Conservation (phyloP, 139 green algal genomes). For the Tetraselmis chui region DNA sequence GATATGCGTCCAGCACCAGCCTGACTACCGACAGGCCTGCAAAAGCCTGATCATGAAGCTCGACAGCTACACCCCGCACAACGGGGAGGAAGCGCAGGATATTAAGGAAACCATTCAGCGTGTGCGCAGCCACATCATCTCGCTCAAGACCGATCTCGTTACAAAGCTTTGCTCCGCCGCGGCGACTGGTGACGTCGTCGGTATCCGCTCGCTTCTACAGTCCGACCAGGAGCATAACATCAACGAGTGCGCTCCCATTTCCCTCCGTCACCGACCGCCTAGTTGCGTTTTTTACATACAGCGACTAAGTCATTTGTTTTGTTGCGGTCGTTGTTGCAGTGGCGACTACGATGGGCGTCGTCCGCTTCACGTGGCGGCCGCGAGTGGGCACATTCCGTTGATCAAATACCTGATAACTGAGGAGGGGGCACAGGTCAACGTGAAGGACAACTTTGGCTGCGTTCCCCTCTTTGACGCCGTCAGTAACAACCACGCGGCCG, state of each 20-base stretch:
- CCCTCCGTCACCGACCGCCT: no score
- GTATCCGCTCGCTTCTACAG: not conserved
- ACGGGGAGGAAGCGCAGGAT: not conserved
- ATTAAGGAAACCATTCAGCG: not conserved
- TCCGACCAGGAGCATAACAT: not conserved
- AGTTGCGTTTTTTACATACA: no score
- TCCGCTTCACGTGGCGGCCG: not conserved
- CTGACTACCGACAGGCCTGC: not conserved
- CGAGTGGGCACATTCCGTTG: not conserved
- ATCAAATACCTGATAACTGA: not conserved
- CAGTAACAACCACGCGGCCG: not conserved
- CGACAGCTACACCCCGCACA: not conserved
- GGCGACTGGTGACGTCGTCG: not conserved
- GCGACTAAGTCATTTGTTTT: no score
- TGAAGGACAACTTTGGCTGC: not conserved
- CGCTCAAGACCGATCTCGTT: not conserved
- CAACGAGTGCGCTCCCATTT: not conserved
- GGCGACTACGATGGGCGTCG: conserved; percentile 4
- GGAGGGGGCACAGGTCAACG: not conserved
- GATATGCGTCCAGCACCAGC: not conserved
- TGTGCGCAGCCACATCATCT: not conserved
- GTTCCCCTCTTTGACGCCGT: not conserved
- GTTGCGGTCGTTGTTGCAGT: no score
- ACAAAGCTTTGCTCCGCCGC: not conserved
- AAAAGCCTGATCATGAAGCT: not conserved